phyloP scores from a whole-genome alignment of 441 rosid species.

The Arabidopsis hybrid region DNA sequence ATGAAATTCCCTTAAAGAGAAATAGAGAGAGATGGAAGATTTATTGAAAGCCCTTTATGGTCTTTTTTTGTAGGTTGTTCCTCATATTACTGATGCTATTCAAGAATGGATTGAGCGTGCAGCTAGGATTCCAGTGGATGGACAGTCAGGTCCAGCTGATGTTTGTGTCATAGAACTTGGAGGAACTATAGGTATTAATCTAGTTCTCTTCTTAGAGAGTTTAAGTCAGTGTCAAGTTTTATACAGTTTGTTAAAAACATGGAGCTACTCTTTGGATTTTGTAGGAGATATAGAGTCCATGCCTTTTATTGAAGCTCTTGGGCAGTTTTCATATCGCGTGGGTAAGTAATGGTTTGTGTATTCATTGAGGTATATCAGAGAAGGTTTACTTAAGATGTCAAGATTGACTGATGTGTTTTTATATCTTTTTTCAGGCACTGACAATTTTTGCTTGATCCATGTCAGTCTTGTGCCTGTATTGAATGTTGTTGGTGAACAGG shows the following conservation, averaged over 20 bases:
- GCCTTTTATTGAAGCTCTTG: constrained; percentile 96
- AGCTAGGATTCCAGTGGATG: constrained; percentile 84
- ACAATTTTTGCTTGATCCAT: constrained; percentile 92
- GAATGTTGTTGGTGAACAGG: constrained; percentile 98
- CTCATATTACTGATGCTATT: constrained; percentile 95
- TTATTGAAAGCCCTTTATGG: background rate
- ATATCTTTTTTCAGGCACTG: constrained; percentile 57
- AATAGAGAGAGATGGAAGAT: background rate
- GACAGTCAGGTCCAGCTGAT: constrained; percentile 79
- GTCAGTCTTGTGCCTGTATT: constrained; percentile 97
- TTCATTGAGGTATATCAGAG: constrained; percentile 18
- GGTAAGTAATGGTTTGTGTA: constrained; percentile 57
- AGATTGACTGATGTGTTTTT: background rate
- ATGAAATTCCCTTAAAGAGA: constrained; percentile 7
- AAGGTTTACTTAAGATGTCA: constrained; percentile 15
- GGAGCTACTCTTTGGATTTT: constrained; percentile 32
- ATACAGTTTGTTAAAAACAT: constrained; percentile 25
- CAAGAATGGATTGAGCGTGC: constrained; percentile 95
- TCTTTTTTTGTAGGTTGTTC: constrained; percentile 71
- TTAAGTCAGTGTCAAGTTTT: constrained; percentile 1
- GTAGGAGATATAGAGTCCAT: constrained; percentile 97
- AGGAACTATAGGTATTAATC: constrained; percentile 80
- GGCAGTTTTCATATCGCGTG: constrained; percentile 93
- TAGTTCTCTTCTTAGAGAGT: background rate
- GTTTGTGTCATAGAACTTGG: constrained; percentile 98